Percentiles rank a stretch among this genome's conserved stretches.
Evolutionary conservation across 495 filamentous ascomycete species (phyloP).

Genomic region (Hypoxylon crocopeplum): DNA sequence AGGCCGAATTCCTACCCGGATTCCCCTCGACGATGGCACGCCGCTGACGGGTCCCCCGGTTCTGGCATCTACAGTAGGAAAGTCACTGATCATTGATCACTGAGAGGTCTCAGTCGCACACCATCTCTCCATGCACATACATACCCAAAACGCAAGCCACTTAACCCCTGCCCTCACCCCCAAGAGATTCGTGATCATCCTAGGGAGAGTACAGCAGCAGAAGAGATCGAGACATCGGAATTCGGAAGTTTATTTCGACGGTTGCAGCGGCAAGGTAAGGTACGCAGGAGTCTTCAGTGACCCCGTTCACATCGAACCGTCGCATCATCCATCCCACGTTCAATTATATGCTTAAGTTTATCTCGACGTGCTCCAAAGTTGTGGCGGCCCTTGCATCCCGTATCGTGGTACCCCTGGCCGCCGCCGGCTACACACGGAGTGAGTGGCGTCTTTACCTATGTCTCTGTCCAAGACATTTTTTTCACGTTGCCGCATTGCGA

Average conservation of each 20-base stretch:
- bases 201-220: background rate
- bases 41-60: slow-evolving; percentile 1
- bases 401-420: slow-evolving; percentile 27
- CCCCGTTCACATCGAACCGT: slow-evolving; percentile 6
- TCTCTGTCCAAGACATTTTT: background rate
- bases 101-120: slow-evolving; percentile 19
- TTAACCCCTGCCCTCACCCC: slow-evolving; percentile 5
- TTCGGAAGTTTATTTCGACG: slow-evolving; percentile 35
- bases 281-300: slow-evolving; percentile 14
- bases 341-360: slow-evolving; percentile 28
- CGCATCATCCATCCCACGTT: slow-evolving; percentile 6
- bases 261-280: slow-evolving; percentile 34
- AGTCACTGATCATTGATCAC: slow-evolving; percentile 8
- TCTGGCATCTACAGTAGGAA: slow-evolving; percentile 5
- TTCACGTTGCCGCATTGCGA: too few species aligned
- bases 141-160: slow-evolving; percentile 9
- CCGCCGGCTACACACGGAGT: slow-evolving; percentile 13
- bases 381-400: slow-evolving; percentile 29
- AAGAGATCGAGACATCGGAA: slow-evolving; percentile 23
- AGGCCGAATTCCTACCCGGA: slow-evolving; percentile 20
- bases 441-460: too few species aligned
- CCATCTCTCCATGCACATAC: background rate
- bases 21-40: slow-evolving; percentile 5
- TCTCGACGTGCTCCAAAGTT: slow-evolving; percentile 17
- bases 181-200: slow-evolving; percentile 27